These are phyloP conservation scores for Ascochyta lentis DNA, from an alignment of 2,329 filamentous ascomycete genomes.

Conservation along the genomic window DNA sequence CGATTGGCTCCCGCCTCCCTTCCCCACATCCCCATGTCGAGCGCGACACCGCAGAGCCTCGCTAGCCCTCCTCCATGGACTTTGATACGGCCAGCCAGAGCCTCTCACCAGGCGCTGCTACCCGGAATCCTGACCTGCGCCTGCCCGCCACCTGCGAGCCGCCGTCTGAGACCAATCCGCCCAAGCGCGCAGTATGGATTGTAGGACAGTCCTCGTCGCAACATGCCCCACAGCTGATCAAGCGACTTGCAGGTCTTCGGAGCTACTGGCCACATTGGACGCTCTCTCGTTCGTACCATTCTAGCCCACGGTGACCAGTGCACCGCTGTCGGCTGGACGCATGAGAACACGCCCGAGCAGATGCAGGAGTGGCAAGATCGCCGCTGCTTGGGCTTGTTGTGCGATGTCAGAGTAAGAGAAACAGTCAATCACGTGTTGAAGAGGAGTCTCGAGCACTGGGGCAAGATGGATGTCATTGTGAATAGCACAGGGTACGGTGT, in stretches of 20 bases:
- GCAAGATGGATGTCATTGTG: constrained; percentile 84
- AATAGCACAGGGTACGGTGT: constrained; percentile 94
- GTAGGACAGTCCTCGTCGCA: constrained; percentile 59
- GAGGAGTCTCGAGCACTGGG: constrained; percentile 74
- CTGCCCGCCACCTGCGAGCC: constrained; percentile 88
- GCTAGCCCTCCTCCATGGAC: constrained; percentile 37
- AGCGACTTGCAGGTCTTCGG: constrained; percentile 72
- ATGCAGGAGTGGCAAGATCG: constrained; percentile 72
- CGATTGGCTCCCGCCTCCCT: constrained; percentile 34
- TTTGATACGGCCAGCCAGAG: constrained; percentile 45
- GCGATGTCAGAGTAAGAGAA: constrained; percentile 83
- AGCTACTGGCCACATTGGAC: constrained; percentile 95
- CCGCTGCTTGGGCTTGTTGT: constrained; percentile 80
- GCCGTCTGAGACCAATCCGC: constrained; percentile 71
- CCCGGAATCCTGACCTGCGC: constrained; percentile 55
- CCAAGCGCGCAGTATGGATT: constrained; percentile 85
- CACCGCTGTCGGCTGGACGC: constrained; percentile 81
- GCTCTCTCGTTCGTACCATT: constrained; percentile 83
- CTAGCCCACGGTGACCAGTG: constrained; percentile 83
- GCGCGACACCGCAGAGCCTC: constrained; percentile 13
- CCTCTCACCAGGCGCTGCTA: constrained; percentile 46
- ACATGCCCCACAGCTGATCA: constrained; percentile 10
- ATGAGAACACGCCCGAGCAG: constrained; percentile 74
- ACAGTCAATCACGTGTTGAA: constrained; percentile 78
- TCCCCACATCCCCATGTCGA: constrained; percentile 26